phyloP scores from a whole-genome alignment of 805 yeast genomes.

The Metschnikowia orientalis region DNA sequence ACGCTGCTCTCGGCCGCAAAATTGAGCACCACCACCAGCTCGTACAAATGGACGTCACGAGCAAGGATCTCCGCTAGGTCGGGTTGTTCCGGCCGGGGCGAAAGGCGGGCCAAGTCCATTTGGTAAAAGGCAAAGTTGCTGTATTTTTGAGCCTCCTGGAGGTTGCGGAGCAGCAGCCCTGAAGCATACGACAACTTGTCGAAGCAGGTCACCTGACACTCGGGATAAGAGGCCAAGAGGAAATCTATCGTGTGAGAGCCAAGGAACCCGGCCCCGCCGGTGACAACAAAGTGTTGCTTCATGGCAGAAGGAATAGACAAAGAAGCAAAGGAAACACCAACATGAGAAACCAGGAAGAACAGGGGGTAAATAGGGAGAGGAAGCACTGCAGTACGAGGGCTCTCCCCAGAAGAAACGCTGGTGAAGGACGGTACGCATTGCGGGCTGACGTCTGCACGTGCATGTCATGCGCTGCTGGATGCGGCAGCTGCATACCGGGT shows the following conservation, averaged over 20 bases:
- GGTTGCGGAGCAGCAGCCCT: slow-evolving; percentile 23
- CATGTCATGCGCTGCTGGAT: background rate
- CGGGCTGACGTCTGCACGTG: too few species aligned
- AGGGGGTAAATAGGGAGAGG: too few species aligned
- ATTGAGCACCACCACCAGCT: slow-evolving; percentile 33
- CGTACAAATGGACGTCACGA: slow-evolving; percentile 6
- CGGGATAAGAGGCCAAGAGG: slow-evolving; percentile 27
- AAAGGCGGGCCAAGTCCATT: slow-evolving; percentile 40
- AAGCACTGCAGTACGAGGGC: too few species aligned
- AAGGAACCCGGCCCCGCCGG: slow-evolving; percentile 59
- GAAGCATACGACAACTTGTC: slow-evolving; percentile 48
- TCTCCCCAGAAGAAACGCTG: too few species aligned
- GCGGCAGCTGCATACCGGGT: background rate
- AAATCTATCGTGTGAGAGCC: slow-evolving; percentile 45
- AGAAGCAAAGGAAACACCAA: too few species aligned
- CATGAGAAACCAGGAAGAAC: too few species aligned
- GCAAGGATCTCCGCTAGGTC: slow-evolving; percentile 19
- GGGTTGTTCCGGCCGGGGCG: slow-evolving; percentile 20
- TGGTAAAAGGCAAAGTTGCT: slow-evolving; percentile 23
- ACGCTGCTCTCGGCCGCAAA: slow-evolving; percentile 57
- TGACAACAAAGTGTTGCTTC: slow-evolving; percentile 31
- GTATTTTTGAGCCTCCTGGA: slow-evolving; percentile 7
- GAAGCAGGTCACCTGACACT: slow-evolving; percentile 36
- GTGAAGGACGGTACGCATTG: too few species aligned
- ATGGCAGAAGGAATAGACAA: too few species aligned